Evolutionary conservation across 176 grass and related monocot species (phyloP).

Genomic region (maize (Zea mays)): Zm-B73-REFERENCE-NAM-5.0 NC_050100.1:22289001-22289500

Average conservation of each 20-base stretch:
- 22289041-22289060: conserved; percentile 82
- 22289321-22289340: conserved; percentile 1
- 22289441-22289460: conserved; percentile 98
- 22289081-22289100: conserved; percentile 71
- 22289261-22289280: neutral
- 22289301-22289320: no score
- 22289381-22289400: conserved; percentile 76
- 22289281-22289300: no score
- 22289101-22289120: conserved; percentile 86
- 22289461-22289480: conserved; percentile 82
- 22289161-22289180: conserved; percentile 82
- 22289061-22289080: conserved; percentile 85
- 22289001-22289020: conserved; percentile 29
- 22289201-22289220: conserved; percentile 77
- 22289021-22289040: conserved; percentile 87
- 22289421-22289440: conserved; percentile 85
- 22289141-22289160: conserved; percentile 92
- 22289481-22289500: conserved; percentile 18
- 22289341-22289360: conserved; percentile 16
- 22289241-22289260: conserved; percentile 6
- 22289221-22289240: conserved; percentile 27
- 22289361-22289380: conserved; percentile 31
- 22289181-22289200: conserved; percentile 83
- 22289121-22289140: conserved; percentile 81
- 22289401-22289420: conserved; percentile 62